Evolutionary conservation across 208 protist species (phyloP).

Genomic region (Histomonas meleagridis): DNA sequence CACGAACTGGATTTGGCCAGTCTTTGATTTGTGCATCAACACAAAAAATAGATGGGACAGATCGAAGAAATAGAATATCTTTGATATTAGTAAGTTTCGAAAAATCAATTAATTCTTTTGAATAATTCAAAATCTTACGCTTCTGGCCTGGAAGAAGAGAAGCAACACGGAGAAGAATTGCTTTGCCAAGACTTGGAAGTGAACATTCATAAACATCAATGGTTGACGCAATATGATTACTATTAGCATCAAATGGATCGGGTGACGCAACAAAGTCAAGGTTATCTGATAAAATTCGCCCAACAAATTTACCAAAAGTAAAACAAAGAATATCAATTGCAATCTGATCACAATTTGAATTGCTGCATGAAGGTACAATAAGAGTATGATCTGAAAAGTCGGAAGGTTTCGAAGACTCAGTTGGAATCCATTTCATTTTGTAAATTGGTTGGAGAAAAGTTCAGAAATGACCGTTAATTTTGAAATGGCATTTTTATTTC

Average conservation of each 20-base stretch:
- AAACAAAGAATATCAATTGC: not conserved
- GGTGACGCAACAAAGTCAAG: not conserved
- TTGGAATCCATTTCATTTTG: not conserved
- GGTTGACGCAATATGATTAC: not conserved
- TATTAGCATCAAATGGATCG: not conserved
- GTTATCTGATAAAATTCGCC: conserved; percentile 13
- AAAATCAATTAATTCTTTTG: conserved; percentile 3
- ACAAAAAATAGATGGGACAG: conserved; percentile 24
- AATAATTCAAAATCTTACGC: not conserved
- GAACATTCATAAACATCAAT: not conserved
- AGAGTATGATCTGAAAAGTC: not conserved
- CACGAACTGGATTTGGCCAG: not conserved
- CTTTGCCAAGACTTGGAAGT: not conserved
- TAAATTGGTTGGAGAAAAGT: no score
- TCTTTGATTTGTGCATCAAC: not conserved
- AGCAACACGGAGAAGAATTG: not conserved
- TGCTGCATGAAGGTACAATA: not conserved
- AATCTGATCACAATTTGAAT: not conserved
- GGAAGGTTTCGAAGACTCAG: not conserved
- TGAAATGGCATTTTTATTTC: no score
- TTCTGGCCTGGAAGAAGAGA: not conserved
- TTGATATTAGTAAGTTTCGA: not conserved
- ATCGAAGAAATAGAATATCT: not conserved
- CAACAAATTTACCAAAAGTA: conserved; percentile 16
- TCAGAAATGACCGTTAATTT: no score